A percentile compares a stretch with the other conserved stretches of the same genome.
Evolutionary conservation across 1,139 yeast species (phyloP).

Genomic region (Protomyces macrosporus): DNA sequence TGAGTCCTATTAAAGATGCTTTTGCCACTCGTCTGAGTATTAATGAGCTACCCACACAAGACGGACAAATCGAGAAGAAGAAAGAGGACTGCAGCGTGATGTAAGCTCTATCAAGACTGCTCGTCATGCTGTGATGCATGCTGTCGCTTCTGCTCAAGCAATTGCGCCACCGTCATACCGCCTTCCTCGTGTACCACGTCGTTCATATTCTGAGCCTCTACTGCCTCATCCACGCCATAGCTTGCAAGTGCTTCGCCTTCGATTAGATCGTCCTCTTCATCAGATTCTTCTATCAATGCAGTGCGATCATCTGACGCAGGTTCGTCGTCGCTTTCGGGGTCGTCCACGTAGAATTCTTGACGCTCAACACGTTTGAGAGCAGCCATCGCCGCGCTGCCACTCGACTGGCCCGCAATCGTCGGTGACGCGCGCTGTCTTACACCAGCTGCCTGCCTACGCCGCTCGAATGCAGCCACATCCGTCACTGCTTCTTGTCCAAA

Average conservation of each 20-base stretch:
- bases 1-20: not conserved
- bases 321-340: not conserved
- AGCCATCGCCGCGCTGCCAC: not conserved
- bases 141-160: not conserved
- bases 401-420: not conserved
- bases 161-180: slow-evolving; percentile 5
- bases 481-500: not conserved
- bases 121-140: not conserved
- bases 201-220: not conserved
- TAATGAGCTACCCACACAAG: not conserved
- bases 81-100: not conserved
- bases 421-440: not conserved
- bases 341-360: not conserved
- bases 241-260: slow-evolving; percentile 18
- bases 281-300: not conserved
- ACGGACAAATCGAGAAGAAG: not conserved
- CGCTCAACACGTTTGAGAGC: not conserved
- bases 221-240: slow-evolving; percentile 20
- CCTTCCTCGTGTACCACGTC: not conserved
- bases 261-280: slow-evolving; percentile 4
- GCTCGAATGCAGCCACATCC: not conserved
- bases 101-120: not conserved
- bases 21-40: not conserved
- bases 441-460: not conserved
- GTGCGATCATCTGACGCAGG: not conserved